phyloP scores from a whole-genome alignment of 768 basidiomycete species.

The Cystofilobasidium macerans region DNA sequence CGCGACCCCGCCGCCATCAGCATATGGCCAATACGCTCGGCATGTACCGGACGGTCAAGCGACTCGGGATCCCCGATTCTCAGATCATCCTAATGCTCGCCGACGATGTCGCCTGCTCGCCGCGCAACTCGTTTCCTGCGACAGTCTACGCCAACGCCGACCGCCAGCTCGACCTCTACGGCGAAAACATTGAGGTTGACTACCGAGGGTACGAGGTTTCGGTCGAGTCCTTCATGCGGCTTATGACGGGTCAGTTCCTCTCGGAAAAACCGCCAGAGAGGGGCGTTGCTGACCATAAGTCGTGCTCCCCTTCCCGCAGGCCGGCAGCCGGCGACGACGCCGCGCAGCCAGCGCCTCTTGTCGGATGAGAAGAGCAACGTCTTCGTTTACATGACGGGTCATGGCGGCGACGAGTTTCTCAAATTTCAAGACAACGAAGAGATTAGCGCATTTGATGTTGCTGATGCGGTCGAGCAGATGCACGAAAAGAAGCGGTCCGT shows the following conservation, averaged over 20 bases:
- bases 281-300: background rate
- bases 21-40: conserved; percentile 98
- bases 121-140: conserved; percentile 81
- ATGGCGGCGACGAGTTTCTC: conserved; percentile 94
- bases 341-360: conserved; percentile 81
- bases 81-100: conserved; percentile 99
- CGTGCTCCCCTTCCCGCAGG: no score
- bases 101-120: conserved; percentile 88
- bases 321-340: conserved; percentile 68
- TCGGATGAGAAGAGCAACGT: conserved; percentile 84
- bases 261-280: background rate
- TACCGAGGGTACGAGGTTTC: conserved; percentile 97
- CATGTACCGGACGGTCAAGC: conserved; percentile 98
- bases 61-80: conserved; percentile 93
- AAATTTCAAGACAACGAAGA: conserved; percentile 99
- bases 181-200: conserved; percentile 94
- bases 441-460: conserved; percentile 91
- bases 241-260: conserved; percentile 61
- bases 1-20: conserved; percentile 44
- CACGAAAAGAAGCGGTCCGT: conserved; percentile 82
- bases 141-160: conserved; percentile 84
- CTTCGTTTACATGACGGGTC: conserved; percentile 97
- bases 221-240: conserved; percentile 85
- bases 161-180: conserved; percentile 75
- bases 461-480: conserved; percentile 98